Conservation (phyloP, 2,329 filamentous ascomycete species). For the Penicillium sp. region DNA sequence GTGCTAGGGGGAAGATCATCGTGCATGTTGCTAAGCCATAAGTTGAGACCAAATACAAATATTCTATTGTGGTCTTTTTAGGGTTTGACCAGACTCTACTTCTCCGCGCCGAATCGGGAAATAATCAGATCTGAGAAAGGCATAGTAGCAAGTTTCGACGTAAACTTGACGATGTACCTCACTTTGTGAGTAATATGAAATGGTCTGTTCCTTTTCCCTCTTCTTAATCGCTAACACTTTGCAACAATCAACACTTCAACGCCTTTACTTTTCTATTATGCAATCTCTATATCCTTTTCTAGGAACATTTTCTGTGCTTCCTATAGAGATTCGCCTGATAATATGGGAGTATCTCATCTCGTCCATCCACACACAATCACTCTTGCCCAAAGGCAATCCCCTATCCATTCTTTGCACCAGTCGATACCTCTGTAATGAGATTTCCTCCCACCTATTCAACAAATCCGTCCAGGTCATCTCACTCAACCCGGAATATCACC, state of each 20-base stretch:
- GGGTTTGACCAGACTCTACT: background rate
- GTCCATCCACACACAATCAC: background rate
- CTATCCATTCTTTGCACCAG: conserved; percentile 1
- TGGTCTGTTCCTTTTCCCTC: background rate
- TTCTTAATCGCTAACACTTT: background rate
- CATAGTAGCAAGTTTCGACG: conserved; percentile 1
- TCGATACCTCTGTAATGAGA: conserved; percentile 2
- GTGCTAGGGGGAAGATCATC: conserved; percentile 60
- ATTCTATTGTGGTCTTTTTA: background rate
- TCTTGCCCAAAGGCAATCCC: background rate
- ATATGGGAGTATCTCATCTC: conserved; percentile 5
- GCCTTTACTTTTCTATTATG: background rate
- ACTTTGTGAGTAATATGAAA: background rate
- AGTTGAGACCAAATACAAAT: background rate
- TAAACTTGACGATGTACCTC: background rate
- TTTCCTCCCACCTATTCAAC: conserved; percentile 2
- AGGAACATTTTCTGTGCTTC: background rate
- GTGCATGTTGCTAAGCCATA: conserved; percentile 30
- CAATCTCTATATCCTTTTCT: background rate
- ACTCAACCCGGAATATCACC: background rate
- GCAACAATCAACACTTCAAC: background rate
- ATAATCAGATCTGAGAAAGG: background rate
- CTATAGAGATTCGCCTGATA: conserved; percentile 1
- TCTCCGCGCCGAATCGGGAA: conserved; percentile 1
- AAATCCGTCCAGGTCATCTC: background rate